phyloP scores from a whole-genome alignment of 148 eudicot genomes.

The Dianthus caryophyllus region DNA sequence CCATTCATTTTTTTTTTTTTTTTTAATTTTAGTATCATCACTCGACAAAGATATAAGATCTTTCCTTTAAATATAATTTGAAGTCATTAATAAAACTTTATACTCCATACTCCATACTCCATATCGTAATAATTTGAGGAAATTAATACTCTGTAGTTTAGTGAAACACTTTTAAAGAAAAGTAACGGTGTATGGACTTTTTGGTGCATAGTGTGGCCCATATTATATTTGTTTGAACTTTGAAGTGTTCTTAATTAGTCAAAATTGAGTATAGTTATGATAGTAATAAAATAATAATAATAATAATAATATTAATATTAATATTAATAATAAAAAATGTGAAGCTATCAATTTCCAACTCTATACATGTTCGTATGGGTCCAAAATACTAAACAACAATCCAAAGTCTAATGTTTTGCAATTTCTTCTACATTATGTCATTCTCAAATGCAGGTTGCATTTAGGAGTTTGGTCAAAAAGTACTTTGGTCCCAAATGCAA shows the following conservation, averaged over 20 bases:
- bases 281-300: no score
- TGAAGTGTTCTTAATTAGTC: conserved; percentile 5
- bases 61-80: no score
- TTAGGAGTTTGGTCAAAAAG: not conserved
- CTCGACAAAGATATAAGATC: no score
- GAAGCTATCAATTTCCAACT: conserved; percentile 10
- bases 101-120: no score
- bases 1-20: no score
- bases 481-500: not conserved
- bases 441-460: conserved; percentile 6
- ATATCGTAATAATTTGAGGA: no score
- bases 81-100: no score
- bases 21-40: no score
- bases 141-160: not conserved
- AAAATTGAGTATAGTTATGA: conserved; percentile 10
- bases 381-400: not conserved
- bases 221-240: conserved; percentile 2
- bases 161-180: conserved; percentile 8
- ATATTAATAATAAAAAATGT: no score
- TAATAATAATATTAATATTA: no score
- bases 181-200: conserved; percentile 19
- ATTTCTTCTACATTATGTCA: not conserved
- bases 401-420: not conserved
- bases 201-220: conserved; percentile 18
- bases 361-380: conserved; percentile 12